A percentile compares a stretch with the other conserved stretches of the same genome.
Conservation (phyloP, 2,329 filamentous ascomycete species). For the Blastomyces emzantsi region DNA sequence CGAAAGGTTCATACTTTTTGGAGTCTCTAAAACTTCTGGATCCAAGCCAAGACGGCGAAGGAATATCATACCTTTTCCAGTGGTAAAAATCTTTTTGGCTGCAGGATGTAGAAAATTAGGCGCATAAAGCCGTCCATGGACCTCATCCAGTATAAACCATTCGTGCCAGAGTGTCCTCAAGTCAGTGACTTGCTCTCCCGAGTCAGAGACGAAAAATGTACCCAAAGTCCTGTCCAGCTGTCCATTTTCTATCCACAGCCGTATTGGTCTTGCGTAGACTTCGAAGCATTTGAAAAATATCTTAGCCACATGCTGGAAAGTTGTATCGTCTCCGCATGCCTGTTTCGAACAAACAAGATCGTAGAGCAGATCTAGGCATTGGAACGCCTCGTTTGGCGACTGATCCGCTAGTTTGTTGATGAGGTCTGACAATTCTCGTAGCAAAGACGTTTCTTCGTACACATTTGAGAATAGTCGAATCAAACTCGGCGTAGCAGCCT, state of each 20-base stretch:
- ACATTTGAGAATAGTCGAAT: slow-evolving; percentile 53
- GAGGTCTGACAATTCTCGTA: slow-evolving; percentile 54
- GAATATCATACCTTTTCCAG: slow-evolving; percentile 81
- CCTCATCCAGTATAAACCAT: slow-evolving; percentile 57
- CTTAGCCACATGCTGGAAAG: slow-evolving; percentile 55
- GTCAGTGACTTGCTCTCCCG: slow-evolving; percentile 45
- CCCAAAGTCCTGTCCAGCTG: slow-evolving; percentile 56
- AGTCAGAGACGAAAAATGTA: slow-evolving; percentile 65
- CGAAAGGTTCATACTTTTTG: slow-evolving; percentile 27
- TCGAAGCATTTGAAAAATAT: slow-evolving; percentile 76
- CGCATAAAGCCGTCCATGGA: slow-evolving; percentile 52
- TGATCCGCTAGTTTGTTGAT: slow-evolving; percentile 48
- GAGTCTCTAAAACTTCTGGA: slow-evolving; percentile 24
- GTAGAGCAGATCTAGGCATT: slow-evolving; percentile 71
- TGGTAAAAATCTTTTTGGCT: slow-evolving; percentile 66
- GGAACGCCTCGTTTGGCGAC: slow-evolving; percentile 47
- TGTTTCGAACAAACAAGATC: slow-evolving; percentile 61
- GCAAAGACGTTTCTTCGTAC: slow-evolving; percentile 43
- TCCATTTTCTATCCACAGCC: slow-evolving; percentile 76
- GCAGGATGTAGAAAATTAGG: slow-evolving; percentile 66
- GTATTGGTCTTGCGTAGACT: slow-evolving; percentile 71
- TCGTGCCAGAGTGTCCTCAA: slow-evolving; percentile 64
- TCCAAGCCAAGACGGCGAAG: slow-evolving; percentile 58
- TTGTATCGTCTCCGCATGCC: slow-evolving; percentile 52
- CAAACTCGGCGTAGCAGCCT: slow-evolving; percentile 57